phyloP scores from a whole-genome alignment of 768 basidiomycete species.

The Mycena alexandri region DNA sequence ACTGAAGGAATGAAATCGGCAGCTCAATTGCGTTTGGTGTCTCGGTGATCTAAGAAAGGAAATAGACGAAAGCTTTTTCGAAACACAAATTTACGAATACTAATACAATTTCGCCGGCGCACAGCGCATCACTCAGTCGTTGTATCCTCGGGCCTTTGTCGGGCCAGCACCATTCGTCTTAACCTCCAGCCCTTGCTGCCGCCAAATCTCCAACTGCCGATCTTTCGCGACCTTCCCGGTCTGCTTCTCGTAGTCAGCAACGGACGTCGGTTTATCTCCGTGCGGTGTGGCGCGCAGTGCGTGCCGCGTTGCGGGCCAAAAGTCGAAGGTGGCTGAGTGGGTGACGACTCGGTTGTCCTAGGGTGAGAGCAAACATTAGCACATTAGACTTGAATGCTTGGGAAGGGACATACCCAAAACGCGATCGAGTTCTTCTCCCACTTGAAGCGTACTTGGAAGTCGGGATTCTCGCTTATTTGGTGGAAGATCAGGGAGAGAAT shows the following conservation, averaged over 20 bases:
- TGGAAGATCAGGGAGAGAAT: slow-evolving; percentile 79
- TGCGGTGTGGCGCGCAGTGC: slow-evolving; percentile 87
- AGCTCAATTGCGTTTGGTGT: too few species aligned
- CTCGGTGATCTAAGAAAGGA: too few species aligned
- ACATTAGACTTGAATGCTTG: not conserved
- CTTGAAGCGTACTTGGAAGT: slow-evolving; percentile 81
- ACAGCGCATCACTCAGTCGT: slow-evolving; percentile 58
- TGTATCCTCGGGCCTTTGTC: slow-evolving; percentile 66
- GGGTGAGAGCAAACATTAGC: not conserved
- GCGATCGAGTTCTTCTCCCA: slow-evolving; percentile 85
- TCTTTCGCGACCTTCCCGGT: slow-evolving; percentile 81
- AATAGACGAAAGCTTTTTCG: too few species aligned
- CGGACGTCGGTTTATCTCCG: slow-evolving; percentile 82
- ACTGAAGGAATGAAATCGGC: too few species aligned
- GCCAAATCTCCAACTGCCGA: slow-evolving; percentile 79
- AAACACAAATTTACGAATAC: not conserved
- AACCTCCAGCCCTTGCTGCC: slow-evolving; percentile 68
- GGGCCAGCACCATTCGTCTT: slow-evolving; percentile 46
- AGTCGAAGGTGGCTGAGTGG: slow-evolving; percentile 87
- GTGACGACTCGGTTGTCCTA: slow-evolving; percentile 60
- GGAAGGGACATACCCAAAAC: slow-evolving; percentile 70
- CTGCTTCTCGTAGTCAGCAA: slow-evolving; percentile 73
- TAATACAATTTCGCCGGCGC: not conserved
- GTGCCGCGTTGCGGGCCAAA: slow-evolving; percentile 83
- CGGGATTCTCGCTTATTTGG: slow-evolving; percentile 76